Evolutionary conservation across 371 early-diverging fungal genomes (phyloP), one percentile per base, ranked within the genome.

Genomic region (Chytridium lagenaria): DNA sequence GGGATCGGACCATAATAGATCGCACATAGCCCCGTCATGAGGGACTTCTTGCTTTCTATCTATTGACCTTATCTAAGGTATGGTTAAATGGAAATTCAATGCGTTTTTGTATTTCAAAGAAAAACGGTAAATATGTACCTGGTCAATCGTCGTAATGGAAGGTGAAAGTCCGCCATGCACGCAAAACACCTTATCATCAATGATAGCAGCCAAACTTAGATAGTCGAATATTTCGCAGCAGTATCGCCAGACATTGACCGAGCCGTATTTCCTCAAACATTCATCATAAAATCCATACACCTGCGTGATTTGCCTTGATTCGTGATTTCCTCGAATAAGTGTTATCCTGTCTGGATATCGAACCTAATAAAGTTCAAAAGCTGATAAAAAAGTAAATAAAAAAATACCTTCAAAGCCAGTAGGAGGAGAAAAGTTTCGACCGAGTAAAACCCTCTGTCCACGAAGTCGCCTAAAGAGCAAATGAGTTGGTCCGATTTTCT

Each of bases 221-320:
- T 94, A 97, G 79, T 99, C 99, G 80, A 99, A 99, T 23, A 99
- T 91, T 77, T 99, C 99, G 73, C 98, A 98, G 86, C 99, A 99
- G 74, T 94, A 92, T 75, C 95, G 88, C 99, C 99, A 99, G 7
- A 99, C 99, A 78, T 94, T 93, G 50, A 94, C 92, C 0, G 93
- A 92, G n/a, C 97, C 98, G 84, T 92, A 99, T 85, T 99, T 99
- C 61, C 96, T 91, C 76, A 97, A 87, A 78, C 99, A 99, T 87
- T 99, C 99, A 84, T 99, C 99, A 86, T 98, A 99, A 82, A 99
- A 99, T 28, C 99, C 99, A 82, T 99, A 99, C 12, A 99, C 99
- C 86, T 99, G 97, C 1, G 99, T 99, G 76, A 99, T 99, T 81
- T 99, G 98, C 63, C 99, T 87, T 70, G 93, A 93, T 83, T 99